Base-by-base conservation (phyloP, 495 filamentous ascomycete species). In the Aspergillus egyptiacus region DNA sequence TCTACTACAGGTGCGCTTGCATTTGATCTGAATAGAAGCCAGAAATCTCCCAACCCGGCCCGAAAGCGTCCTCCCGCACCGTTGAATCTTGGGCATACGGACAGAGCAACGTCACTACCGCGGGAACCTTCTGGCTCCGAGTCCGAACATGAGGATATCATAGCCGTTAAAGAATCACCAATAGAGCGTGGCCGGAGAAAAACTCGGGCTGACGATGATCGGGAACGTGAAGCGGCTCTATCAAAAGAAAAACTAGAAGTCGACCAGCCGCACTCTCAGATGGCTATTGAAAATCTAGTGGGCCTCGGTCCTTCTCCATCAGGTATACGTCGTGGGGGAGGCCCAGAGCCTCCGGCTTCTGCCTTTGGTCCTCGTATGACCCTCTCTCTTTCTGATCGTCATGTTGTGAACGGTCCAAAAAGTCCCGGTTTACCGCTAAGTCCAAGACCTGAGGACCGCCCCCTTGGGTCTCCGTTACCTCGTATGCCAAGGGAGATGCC, bases 361-460 rank as follows among this genome's bases (percentile, higher is more conserved):
- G 53, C 74, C 17, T 47, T 74, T 27, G 67, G 55, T 48, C 63
- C 69, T 33, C 57, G 61, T 5, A 37, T 59, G 23, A 52, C 48
- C 27, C 38, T 54, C 3, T 51, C 63, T 30, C 33, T 59, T 0
- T 55, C 53, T 41, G 60, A 60, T 32, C 68, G 64, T n/a, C 53
- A 60, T 11, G 61, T 65, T 14, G 62, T 77, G 20, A 69, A 82
- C 22, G 71, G 82, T 28, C 71, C 90, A 24, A 75, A 90, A 70
- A 95, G 87, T 49, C 89, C 91, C 17, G 93, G 93, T 19, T 70
- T 98, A 38, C 93, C 93, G 1, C 67, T 85, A 23, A 97, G 94
- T 59, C 93, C 93, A 19, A 78, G 91, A 43, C 93, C 93, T n/a
- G 81, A 81, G 55, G 79, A 89, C 58, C 74, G 79, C 39, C 83